Base-by-base conservation (phyloP, 352 stramenopile species). In the Globisporangium viniferum region DNA sequence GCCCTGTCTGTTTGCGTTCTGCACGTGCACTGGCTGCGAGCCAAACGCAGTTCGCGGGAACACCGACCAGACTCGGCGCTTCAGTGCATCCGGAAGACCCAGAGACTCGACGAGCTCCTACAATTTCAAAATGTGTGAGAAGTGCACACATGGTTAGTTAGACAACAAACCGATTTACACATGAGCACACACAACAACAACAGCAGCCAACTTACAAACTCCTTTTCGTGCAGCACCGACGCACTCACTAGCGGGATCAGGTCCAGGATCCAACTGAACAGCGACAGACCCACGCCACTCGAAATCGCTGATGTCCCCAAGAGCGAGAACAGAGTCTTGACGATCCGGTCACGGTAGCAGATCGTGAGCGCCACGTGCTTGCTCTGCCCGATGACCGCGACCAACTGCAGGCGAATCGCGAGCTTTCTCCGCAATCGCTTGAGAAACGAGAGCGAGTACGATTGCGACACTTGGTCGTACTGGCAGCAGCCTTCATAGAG, bases 251-350 rank as follows among this genome's bases (percentile, higher is more conserved):
- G 71, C 18, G 86, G 87, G 68, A 96, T 89, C 64, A 96, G 72
- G 70, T 96, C 88, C 55, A 96, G 63, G 60, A 94, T 94, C 88
- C 88, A 96, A 64, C 81, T 90, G 62, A 96, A 96, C 6, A 96
- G 81, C 35, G 88, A 92, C 10, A 92, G 59, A 1, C 88, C 86
- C 0, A 78, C 72, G 36, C 78, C 86, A 46, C 71, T 79, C 15
- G 76, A 82, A 20, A 91, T 80, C 33, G 76, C 73, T n/a, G 86
- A 87, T 3, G 86, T 94, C 10, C 81, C 78, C 18, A 96, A 74
- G 14, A 94, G 68, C 36, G 83, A 81, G 65, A 95, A 94, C 10
- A 96, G 74, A 24, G 88, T 84, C 66, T 93, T 93, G 12, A 91
- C 84, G 36, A 96, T 94, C 22, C 88, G 84, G 64, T 96, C 88